phyloP scores from a whole-genome alignment of 2,329 filamentous ascomycete species.

The Chalaropsis thielavioides region DNA sequence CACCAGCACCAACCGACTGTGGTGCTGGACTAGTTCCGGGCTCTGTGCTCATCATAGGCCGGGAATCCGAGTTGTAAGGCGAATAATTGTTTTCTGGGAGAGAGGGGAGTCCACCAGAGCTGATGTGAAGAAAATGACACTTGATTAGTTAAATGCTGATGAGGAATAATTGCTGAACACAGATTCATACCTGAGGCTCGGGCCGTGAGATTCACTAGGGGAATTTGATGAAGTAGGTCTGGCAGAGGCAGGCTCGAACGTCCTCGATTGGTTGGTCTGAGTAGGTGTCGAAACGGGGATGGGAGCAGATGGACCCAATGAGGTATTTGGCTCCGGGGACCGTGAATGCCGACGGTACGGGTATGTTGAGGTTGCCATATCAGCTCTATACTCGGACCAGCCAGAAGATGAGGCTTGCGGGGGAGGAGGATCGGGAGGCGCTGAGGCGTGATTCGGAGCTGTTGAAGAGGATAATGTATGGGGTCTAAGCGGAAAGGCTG shows the following conservation, averaged over 20 bases:
- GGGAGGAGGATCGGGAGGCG: background rate
- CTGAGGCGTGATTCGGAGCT: background rate
- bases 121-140: background rate
- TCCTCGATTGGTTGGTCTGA: background rate
- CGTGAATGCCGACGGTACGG: conserved; percentile 11
- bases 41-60: conserved; percentile 13
- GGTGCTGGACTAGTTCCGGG: conserved; percentile 14
- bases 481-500: conserved; percentile 6
- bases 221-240: conserved; percentile 13
- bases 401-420: background rate
- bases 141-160: background rate
- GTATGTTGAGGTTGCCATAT: conserved; percentile 11
- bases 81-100: conserved; percentile 11
- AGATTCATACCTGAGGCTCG: conserved; percentile 12
- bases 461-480: background rate
- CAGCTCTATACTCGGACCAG: background rate
- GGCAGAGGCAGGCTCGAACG: conserved; percentile 9
- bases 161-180: background rate
- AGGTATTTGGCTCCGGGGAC: conserved; percentile 13
- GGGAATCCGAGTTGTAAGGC: conserved; percentile 8
- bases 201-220: conserved; percentile 13
- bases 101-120: conserved; percentile 4
- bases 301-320: conserved; percentile 9
- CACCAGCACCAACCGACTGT: conserved; percentile 7
- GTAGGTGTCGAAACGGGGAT: conserved; percentile 9